These are phyloP conservation scores for Benincasa hispida DNA, from an alignment of 306 rosid species.

Conservation along the genomic window DNA sequence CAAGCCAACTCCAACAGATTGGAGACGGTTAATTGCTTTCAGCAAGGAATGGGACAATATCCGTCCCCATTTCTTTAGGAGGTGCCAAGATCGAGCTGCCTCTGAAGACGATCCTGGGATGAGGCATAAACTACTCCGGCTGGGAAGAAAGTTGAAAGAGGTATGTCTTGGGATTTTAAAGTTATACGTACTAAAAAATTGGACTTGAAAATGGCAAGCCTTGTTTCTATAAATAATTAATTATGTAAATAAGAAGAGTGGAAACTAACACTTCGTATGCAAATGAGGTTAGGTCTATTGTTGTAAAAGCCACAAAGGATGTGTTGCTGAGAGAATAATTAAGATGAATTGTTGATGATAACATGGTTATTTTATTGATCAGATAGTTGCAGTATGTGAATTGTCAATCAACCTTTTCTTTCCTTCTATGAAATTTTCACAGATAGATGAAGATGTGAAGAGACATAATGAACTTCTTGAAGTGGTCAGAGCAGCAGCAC, in stretches of 20 bases:
- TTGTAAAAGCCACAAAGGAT: not conserved
- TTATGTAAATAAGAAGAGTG: not conserved
- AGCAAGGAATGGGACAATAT: constrained; percentile 66
- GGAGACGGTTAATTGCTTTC: constrained; percentile 80
- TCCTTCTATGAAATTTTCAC: not conserved
- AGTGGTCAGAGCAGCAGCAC: constrained; percentile 24
- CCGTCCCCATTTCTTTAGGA: constrained; percentile 58
- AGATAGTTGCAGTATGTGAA: not conserved
- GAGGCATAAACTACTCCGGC: constrained; percentile 65
- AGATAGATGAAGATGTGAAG: constrained; percentile 89
- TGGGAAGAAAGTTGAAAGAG: constrained; percentile 81
- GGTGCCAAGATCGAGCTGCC: constrained; percentile 45
- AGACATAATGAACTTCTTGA: constrained; percentile 69
- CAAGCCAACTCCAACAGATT: constrained; percentile 70
- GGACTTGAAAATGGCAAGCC: not conserved
- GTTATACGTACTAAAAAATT: not conserved
- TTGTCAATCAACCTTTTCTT: not conserved
- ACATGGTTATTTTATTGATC: not conserved
- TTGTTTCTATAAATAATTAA: not conserved
- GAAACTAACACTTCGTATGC: not conserved
- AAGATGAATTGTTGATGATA: not conserved
- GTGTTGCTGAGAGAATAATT: not conserved
- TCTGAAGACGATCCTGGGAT: constrained; percentile 42
- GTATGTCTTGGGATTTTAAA: constrained; percentile 17
- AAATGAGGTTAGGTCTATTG: not conserved